A percentile compares a stretch with the other conserved stretches of the same genome.
Conservation (phyloP, 2,329 filamentous ascomycete species). For the Tricladium varicosporioides region DNA sequence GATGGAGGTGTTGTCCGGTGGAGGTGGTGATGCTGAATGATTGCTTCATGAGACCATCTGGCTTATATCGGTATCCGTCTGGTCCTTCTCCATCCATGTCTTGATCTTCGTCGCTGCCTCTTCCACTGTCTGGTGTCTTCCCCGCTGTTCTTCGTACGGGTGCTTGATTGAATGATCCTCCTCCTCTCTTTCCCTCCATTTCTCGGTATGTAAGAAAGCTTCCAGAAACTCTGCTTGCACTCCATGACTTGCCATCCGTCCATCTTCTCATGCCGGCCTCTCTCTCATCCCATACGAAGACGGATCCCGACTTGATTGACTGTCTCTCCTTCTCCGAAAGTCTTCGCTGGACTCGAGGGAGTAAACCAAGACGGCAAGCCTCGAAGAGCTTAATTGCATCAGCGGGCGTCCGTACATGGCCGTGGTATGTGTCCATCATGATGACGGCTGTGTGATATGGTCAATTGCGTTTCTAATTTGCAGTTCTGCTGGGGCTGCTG, state of each 20-base stretch:
- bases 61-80: slow-evolving; percentile 92
- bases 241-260: slow-evolving; percentile 99
- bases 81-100: slow-evolving; percentile 68
- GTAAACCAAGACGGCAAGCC: slow-evolving; percentile 82
- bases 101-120: slow-evolving; percentile 79
- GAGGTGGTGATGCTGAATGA: slow-evolving; percentile 98
- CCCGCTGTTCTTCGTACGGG: slow-evolving; percentile 55
- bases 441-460: slow-evolving; percentile 5
- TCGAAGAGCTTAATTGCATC: slow-evolving; percentile 99
- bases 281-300: slow-evolving; percentile 99
- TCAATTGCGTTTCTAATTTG: slow-evolving; percentile 14
- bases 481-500: background rate
- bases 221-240: slow-evolving; percentile 92
- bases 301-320: slow-evolving; percentile 91
- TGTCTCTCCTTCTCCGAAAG: slow-evolving; percentile 98
- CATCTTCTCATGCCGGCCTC: slow-evolving; percentile 97
- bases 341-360: slow-evolving; percentile 88
- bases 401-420: slow-evolving; percentile 89
- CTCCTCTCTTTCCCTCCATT: slow-evolving; percentile 97
- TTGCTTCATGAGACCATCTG: slow-evolving; percentile 97
- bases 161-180: slow-evolving; percentile 63
- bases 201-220: slow-evolving; percentile 97
- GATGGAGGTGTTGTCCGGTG: slow-evolving; percentile 83
- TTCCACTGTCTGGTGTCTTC: slow-evolving; percentile 81
- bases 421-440: slow-evolving; percentile 94